phyloP scores from a whole-genome alignment of 1,284 basidiomycete genomes.

The Ganoderma lingzhi region DNA sequence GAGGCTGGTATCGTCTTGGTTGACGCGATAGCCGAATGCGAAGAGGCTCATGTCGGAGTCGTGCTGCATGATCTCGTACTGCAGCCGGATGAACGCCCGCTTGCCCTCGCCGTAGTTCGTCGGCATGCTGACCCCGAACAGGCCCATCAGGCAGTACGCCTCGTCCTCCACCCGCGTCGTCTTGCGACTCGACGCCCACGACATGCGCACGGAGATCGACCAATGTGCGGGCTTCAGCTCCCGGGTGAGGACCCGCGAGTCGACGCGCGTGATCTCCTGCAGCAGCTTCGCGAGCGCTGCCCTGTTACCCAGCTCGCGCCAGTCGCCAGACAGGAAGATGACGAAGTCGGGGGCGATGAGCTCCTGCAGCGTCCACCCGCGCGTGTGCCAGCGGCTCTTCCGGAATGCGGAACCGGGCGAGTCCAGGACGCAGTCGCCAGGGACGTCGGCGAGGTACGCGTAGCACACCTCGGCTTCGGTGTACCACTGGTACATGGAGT shows the following conservation, averaged over 20 bases:
- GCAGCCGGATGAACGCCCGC: conserved; percentile 9
- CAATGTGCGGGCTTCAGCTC: not conserved
- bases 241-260: not conserved
- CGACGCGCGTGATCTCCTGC: not conserved
- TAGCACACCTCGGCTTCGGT: not conserved
- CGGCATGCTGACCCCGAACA: conserved; percentile 11
- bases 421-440: not conserved
- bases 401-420: not conserved
- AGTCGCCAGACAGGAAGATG: not conserved
- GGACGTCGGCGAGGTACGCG: not conserved
- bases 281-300: not conserved
- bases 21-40: not conserved
- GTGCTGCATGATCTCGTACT: conserved; percentile 17
- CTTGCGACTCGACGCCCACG: conserved; percentile 4
- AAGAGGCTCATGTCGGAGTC: conserved; percentile 13
- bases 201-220: conserved; percentile 6
- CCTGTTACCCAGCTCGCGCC: not conserved
- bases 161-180: conserved; percentile 13
- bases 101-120: conserved; percentile 17
- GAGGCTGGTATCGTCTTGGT: not conserved
- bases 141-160: conserved; percentile 14
- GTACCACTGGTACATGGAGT: conserved; percentile 2
- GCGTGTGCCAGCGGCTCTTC: not conserved
- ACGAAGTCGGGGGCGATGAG: not conserved
- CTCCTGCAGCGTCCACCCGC: conserved; percentile 2